Evolutionary conservation across 805 yeast genomes (phyloP).

Genomic region (Metschnikowia sp.): DNA sequence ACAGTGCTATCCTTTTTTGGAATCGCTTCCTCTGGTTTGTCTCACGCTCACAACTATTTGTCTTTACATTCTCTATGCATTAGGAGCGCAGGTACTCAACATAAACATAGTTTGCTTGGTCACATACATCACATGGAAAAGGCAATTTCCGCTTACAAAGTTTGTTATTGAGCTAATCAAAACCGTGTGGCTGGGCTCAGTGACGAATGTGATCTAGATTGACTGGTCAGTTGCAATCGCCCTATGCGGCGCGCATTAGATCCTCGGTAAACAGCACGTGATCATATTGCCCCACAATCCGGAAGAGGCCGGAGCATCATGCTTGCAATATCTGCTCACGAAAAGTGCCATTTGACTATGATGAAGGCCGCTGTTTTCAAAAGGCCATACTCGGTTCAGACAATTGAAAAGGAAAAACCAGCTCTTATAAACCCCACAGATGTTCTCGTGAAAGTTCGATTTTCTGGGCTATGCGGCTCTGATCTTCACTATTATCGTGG

Average conservation of each 20-base stretch:
- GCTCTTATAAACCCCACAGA: slow-evolving; percentile 34
- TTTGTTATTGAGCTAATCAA: slow-evolving; percentile 4
- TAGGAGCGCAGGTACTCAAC: slow-evolving; percentile 14
- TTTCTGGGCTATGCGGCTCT: slow-evolving; percentile 53
- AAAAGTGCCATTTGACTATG: neutral
- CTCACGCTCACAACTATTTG: slow-evolving; percentile 11
- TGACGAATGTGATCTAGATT: slow-evolving; percentile 2
- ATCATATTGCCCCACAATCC: neutral
- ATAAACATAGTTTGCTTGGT: slow-evolving; percentile 12
- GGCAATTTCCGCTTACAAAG: slow-evolving; percentile 6
- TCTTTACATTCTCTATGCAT: slow-evolving; percentile 13
- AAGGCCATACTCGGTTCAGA: slow-evolving; percentile 40
- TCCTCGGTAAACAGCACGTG: slow-evolving; percentile 2
- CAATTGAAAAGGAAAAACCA: slow-evolving; percentile 41
- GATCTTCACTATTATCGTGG: slow-evolving; percentile 56
- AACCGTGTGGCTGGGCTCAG: slow-evolving; percentile 3
- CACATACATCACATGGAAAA: slow-evolving; percentile 2
- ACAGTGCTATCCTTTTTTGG: slow-evolving; percentile 5
- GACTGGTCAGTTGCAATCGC: neutral
- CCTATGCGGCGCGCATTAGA: neutral
- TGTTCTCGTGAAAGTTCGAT: slow-evolving; percentile 45
- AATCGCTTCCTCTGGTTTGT: slow-evolving; percentile 6
- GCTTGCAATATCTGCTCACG: too few species aligned
- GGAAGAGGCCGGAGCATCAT: neutral
- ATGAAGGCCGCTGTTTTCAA: slow-evolving; percentile 52